Evolutionary conservation across 2,329 filamentous ascomycete species (phyloP), one percentile per base, ranked within the genome.

Genomic region (Macroventuria anomochaeta): DNA sequence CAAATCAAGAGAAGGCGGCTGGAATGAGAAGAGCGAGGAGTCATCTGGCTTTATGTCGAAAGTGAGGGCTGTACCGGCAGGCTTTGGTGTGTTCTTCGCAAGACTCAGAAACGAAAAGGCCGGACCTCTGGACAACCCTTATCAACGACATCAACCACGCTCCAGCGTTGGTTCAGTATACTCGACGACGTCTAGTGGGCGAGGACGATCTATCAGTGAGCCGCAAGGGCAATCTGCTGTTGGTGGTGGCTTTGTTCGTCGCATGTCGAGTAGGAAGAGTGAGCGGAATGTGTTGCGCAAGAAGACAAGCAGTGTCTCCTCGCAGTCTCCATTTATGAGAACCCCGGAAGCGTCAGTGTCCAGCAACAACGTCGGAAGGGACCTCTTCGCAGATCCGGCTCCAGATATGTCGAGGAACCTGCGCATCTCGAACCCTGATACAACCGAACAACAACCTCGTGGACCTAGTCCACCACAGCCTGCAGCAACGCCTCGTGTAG

Each of bases 151-250:
- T 21, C 66, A 55, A 32, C 57, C 54, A n/a, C 65, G 68, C 20
- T 62, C 60, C 36, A 74, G 70, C 39, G 57, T 67, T 42, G 70
- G 67, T 34, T 74, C 70, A 1, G 57, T 73, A 2, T 74, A 73
- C 51, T 71, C 71, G 8, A 64, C 63, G 5, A 54, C 61, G 13
- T 56, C 64, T 2, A 64, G 61, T 39, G 61, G 60, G 13, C 63
- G 66, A 34, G 63, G 53, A 20, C 59, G 65, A 39, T 71, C 69
- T 4, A 63, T 62, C 15, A 73, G 66, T 48, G 70, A 75, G 39
- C 57, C 65, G 10, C 64, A 70, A 17, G 65, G 38, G 11, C 46
- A 50, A 18, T n/a, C 46, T 25, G 38, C 38, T 7, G 21, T 15
- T 8, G 37, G 68, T 15, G 55, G 62, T 25, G 62, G 56, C 18